Conservation (phyloP, 352 stramenopile species). For the Globisporangium irregulare region DNA sequence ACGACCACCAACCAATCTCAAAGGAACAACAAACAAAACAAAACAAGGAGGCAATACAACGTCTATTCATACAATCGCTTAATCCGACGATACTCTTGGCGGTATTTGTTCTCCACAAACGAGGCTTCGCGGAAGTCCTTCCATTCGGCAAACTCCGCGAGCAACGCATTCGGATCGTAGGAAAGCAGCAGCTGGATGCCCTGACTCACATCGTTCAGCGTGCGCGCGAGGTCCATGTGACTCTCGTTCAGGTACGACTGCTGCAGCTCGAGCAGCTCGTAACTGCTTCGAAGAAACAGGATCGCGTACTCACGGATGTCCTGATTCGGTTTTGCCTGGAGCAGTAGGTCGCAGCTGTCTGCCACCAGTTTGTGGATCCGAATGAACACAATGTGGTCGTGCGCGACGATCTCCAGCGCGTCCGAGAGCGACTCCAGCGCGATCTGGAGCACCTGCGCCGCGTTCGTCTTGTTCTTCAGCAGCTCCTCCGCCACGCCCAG, state of each 20-base stretch:
- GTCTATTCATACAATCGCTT: slow-evolving; percentile 89
- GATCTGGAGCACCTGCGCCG: slow-evolving; percentile 52
- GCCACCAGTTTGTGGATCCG: slow-evolving; percentile 90
- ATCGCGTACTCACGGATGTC: slow-evolving; percentile 84
- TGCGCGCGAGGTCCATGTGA: slow-evolving; percentile 91
- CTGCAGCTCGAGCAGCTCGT: slow-evolving; percentile 89
- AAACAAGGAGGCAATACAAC: slow-evolving; percentile 8
- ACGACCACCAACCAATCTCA: slow-evolving; percentile 7
- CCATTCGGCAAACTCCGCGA: slow-evolving; percentile 85
- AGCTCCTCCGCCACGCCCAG: slow-evolving; percentile 57
- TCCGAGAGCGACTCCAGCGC: slow-evolving; percentile 82
- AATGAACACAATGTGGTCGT: slow-evolving; percentile 87
- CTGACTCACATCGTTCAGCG: slow-evolving; percentile 91
- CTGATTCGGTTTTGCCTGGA: slow-evolving; percentile 55
- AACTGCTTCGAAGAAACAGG: slow-evolving; percentile 84
- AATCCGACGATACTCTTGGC: slow-evolving; percentile 89
- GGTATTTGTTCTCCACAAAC: slow-evolving; percentile 84
- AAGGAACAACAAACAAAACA: neutral
- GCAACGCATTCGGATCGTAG: slow-evolving; percentile 77
- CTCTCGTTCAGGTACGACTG: slow-evolving; percentile 71
- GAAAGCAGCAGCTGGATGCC: slow-evolving; percentile 89
- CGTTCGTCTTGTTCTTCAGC: slow-evolving; percentile 47
- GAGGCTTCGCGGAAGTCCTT: slow-evolving; percentile 87
- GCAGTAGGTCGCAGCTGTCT: slow-evolving; percentile 85
- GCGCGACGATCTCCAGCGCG: slow-evolving; percentile 74